Base-by-base conservation (phyloP, 257 asterid genomes). In the Solanum chilense region DNA sequence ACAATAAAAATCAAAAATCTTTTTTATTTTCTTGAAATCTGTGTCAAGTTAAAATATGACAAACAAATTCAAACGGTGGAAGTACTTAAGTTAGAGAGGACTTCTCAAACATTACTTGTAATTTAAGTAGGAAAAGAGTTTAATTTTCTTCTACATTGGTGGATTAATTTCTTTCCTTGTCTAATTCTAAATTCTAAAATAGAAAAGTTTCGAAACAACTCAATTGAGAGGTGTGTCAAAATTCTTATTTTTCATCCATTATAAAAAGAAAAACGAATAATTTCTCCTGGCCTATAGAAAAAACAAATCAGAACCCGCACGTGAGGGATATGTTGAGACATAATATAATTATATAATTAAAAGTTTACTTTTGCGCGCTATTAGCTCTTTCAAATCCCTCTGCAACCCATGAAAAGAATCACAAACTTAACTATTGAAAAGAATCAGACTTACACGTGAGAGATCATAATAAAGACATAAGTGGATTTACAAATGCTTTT, bases 121-220 rank as follows among this genome's bases (percentile, higher is more conserved):
- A 74, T 68, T 45, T 62, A 71, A 73, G 77, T 82, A 47, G 82
- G 80, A 86, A 74, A 84, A 58, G 66, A 68, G 31, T 33, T 44
- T 45, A 18, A 49, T 66, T 70, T 69, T 89, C 90, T 85, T 62
- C 89, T 66, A n/a, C 60, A 45, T 52, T 49, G 68, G n/a, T 39
- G 74, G 83, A 84, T 29, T 29, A 6, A 29, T 85, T 88, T 83
- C 91, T 91, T 90, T 90, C 87, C 89, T 90, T 89, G 86, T 60
- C 69, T 29, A 84, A 69, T 87, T 87, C 87, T 73, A 85, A 75
- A 37, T 78, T 62, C 70, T 64, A 23, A n/a, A 10, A 58, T 9
- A 58, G 58, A 56, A 47, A 52, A 42, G 14, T 83, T 66, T 69
- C 13, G n/a, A 69, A 69, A 7, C 41, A 69, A 29, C 23, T 31